Base-by-base conservation (phyloP, 257 asterid genomes). In the Forsythia viridissima region DNA sequence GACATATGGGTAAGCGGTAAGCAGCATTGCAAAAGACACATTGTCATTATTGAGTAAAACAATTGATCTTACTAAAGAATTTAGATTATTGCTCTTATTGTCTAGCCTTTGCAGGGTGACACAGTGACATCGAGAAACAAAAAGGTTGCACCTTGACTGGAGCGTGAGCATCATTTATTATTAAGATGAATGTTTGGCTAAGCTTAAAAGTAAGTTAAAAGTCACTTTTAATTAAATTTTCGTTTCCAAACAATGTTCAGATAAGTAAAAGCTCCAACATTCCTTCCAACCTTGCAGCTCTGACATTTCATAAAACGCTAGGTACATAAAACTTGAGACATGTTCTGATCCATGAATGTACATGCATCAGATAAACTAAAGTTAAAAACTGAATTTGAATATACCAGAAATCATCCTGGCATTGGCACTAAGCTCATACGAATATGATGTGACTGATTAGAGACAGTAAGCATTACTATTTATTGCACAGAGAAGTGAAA, bases 11-110 rank as follows among this genome's bases (percentile, higher is more conserved):
- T 51, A 48, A 40, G 65, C 2, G 7, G 20, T 77, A 74, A 39
- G 74, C 24, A 40, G 80, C 70, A 80, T 36, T 52, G 69, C 73
- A 44, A 63, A 37, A 83, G n/a, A 11, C 46, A 71, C 13, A 72
- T 72, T 10, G 21, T 37, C 5, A 24, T n/a, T n/a, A 48, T n/a
- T 4, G 61, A 52, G 3, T 70, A 39, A 74, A 63, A 15, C 8
- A 15, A 39, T 70, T 70, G 73, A 40, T 42, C 21, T 70, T 42
- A 68, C 44, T 42, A 6, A 78, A 48, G 42, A 30, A 37, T 51
- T 12, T 40, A 52, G 15, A 55, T 57, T 13, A 36, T 21, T n/a
- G 16, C 5, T n/a, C 66, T 13, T 76, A 76, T 3, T 30, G 18
- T 55, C 52, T 37, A 59, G 70, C 21, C 13, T 34, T 44, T 21